Base-by-base conservation (phyloP, 164 flowering plant species). In the Magnolia kwangsiensis region DNA sequence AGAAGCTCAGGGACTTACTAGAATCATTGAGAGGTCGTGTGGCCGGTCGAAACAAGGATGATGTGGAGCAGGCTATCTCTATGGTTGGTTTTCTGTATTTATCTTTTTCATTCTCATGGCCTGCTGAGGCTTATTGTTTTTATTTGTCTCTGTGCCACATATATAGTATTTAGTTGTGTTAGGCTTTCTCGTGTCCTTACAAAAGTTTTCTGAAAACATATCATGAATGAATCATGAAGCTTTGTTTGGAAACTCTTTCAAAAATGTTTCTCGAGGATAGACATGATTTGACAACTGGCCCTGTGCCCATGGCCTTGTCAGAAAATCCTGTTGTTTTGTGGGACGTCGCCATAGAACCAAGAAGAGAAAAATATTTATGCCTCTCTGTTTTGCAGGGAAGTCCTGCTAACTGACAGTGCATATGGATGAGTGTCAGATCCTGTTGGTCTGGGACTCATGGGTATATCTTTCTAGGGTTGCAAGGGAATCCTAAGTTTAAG, bases 1-100 rank as follows among this genome's bases (percentile, higher is more conserved):
- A 92, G 90, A 96, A 93, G 83, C 97, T 96, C 75, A 87, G 98
- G 81, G 99, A 96, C 89, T 90, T 96, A 59, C 84, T 96, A 72
- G 99, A 96, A 84, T 80, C 93, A 63, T 78, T 96, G 71, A 89
- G 88, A 84, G 98, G 97, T 16, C 92, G 98, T 58, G 87, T 92
- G 84, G 90, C 92, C 1, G 98, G 99, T 51, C 81, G 84, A 84
- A 88, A 91, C 86, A 94, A 89, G 84, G 98, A 94, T 76, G 96
- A 90, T 77, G 95, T 94, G 10, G 98, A 91, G 85, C 91, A 94
- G 80, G 97, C 99, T 72, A 91, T 96, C 58, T 83, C 98, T 50
- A 92, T 96, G 98, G 99, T 96, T 76, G 73, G 90, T 81, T 75
- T 73, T 77, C 1, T 73, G 16, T 72, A 67, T 9, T 55, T 51